These are phyloP conservation scores for Plasmopara halstedii DNA, from an alignment of 352 stramenopile genomes.

Conservation along the genomic window DNA sequence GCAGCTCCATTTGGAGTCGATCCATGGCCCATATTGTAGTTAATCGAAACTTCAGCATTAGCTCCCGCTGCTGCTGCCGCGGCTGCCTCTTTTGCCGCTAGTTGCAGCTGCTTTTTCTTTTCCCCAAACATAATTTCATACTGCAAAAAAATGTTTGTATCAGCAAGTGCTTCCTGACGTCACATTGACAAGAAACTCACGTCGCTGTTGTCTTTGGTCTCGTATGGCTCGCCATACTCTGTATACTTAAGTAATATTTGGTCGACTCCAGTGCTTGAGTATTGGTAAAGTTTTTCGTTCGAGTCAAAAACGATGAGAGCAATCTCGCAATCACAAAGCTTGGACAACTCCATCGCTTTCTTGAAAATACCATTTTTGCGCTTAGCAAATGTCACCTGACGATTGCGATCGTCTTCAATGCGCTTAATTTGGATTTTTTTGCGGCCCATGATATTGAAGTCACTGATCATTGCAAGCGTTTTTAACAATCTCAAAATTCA, in stretches of 20 bases:
- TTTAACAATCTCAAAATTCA: background rate
- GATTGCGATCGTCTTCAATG: conserved; percentile 81
- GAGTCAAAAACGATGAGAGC: conserved; percentile 83
- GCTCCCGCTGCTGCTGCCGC: conserved; percentile 21
- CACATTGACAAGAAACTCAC: no score
- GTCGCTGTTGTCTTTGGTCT: conserved; percentile 80
- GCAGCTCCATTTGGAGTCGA: conserved; percentile 14
- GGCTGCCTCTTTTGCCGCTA: conserved; percentile 36
- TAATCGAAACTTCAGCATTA: conserved; percentile 22
- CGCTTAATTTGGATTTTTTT: conserved; percentile 88
- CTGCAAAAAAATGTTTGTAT: no score
- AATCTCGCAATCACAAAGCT: conserved; percentile 84
- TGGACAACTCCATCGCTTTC: conserved; percentile 83
- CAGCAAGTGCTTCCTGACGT: no score
- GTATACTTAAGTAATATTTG: conserved; percentile 85
- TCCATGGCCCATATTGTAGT: conserved; percentile 26
- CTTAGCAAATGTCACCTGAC: conserved; percentile 79
- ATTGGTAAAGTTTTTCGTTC: conserved; percentile 82
- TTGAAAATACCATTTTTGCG: conserved; percentile 83
- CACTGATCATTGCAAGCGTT: conserved; percentile 4
- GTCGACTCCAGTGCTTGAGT: conserved; percentile 74
- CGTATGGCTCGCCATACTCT: conserved; percentile 75
- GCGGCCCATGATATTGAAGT: conserved; percentile 47
- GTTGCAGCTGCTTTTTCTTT: conserved; percentile 58
- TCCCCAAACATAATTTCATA: conserved; percentile 82